A percentile compares a stretch with the other conserved stretches of the same genome.
These are phyloP conservation scores for Fagopyrum homotropicum DNA, from an alignment of 148 eudicot genomes.

Conservation along the genomic window DNA sequence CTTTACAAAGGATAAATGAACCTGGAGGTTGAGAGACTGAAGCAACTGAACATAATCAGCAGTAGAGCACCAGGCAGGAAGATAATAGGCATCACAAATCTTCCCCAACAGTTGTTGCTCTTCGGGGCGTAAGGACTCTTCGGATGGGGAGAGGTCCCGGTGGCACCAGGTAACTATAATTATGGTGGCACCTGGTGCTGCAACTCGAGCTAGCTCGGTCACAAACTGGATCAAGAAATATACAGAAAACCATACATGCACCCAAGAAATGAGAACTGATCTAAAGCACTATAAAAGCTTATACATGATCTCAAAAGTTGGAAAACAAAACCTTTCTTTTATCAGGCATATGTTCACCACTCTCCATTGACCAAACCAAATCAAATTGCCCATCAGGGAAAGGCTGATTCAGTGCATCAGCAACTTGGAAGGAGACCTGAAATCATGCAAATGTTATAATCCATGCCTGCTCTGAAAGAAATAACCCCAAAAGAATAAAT, in stretches of 20 bases:
- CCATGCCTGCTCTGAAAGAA: not conserved
- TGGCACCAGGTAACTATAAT: constrained; percentile 98
- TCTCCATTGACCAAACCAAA: constrained; percentile 99
- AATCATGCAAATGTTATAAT: not conserved
- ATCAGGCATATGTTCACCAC: constrained; percentile 99
- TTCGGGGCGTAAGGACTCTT: constrained; percentile 59
- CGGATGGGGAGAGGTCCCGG: constrained; percentile 73
- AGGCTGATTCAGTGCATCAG: constrained; percentile 90
- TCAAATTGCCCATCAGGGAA: constrained; percentile 86
- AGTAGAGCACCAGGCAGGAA: constrained; percentile 92
- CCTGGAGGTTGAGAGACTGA: constrained; percentile 71
- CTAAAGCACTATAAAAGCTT: not conserved
- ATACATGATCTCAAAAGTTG: not conserved
- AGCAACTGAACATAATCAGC: constrained; percentile 78
- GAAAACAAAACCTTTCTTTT: constrained; percentile 52
- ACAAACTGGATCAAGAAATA: constrained; percentile 45
- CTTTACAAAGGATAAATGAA: constrained; percentile 11
- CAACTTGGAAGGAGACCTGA: constrained; percentile 89
- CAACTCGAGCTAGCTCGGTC: constrained; percentile 77
- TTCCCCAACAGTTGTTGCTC: constrained; percentile 57
- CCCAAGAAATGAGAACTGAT: constrained; percentile 1
- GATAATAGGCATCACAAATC: constrained; percentile 80
- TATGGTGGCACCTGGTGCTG: constrained; percentile 84
- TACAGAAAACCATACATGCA: not conserved
- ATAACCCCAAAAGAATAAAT: not conserved